A percentile compares a stretch with the other conserved stretches of the same genome.
phyloP scores from a whole-genome alignment of 345 rosid genomes.

The Gynandropsis gynandra region DNA sequence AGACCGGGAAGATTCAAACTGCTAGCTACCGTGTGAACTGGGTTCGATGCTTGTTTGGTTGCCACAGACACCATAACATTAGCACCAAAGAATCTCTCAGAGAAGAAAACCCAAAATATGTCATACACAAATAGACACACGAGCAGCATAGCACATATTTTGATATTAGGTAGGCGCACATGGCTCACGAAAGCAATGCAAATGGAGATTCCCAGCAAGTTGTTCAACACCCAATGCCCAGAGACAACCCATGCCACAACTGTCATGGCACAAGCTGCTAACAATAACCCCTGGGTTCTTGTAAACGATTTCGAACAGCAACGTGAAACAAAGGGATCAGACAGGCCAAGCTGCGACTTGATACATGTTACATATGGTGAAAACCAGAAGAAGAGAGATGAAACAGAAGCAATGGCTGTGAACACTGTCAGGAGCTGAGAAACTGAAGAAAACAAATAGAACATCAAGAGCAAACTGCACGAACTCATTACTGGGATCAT shows the following conservation, averaged over 20 bases:
- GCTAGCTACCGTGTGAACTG: conserved; percentile 87
- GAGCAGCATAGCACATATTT: conserved; percentile 82
- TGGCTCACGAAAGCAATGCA: conserved; percentile 95
- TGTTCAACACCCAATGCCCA: conserved; percentile 95
- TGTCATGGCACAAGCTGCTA: conserved; percentile 41
- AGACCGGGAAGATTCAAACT: conserved; percentile 94
- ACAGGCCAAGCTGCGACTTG: conserved; percentile 55
- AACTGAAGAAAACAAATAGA: conserved; percentile 87
- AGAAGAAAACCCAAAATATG: conserved; percentile 98
- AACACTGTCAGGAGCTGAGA: conserved; percentile 85
- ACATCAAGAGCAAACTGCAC: conserved; percentile 92
- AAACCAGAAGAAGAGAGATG: conserved; percentile 79
- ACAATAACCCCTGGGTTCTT: conserved; percentile 53
- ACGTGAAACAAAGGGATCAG: conserved; percentile 79
- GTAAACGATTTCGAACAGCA: conserved; percentile 85
- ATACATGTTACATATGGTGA: conserved; percentile 53
- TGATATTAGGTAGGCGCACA: conserved; percentile 92
- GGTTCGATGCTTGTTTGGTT: conserved; percentile 91
- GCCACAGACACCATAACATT: conserved; percentile 99
- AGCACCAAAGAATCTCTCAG: conserved; percentile 96
- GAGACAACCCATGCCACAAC: conserved; percentile 89
- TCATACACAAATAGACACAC: conserved; percentile 83
- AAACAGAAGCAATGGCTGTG: conserved; percentile 84
- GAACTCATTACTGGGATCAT: conserved; percentile 99
- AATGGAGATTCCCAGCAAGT: conserved; percentile 84